Evolutionary conservation across 164 flowering plant species (phyloP).

Genomic region (Berberis thunbergii): DNA sequence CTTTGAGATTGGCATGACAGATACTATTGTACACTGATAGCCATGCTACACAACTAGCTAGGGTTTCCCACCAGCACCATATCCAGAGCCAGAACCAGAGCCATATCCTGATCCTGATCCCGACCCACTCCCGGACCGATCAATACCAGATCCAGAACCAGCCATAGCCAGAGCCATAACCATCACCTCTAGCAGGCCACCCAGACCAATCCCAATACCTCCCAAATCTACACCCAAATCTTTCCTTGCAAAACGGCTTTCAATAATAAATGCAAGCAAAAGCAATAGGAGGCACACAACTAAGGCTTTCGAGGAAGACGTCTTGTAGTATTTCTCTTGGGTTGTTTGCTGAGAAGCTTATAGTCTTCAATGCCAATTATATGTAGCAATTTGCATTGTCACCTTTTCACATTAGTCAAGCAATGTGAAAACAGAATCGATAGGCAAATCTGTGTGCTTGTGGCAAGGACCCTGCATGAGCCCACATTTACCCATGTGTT

Average conservation of each 20-base stretch:
- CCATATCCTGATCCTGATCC: conserved; percentile 11
- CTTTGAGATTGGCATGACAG: no score
- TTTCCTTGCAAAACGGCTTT: conserved; percentile 29
- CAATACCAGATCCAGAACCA: conserved; percentile 17
- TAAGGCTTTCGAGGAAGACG: conserved; percentile 1
- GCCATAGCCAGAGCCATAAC: conserved; percentile 19
- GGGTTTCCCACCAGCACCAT: neutral
- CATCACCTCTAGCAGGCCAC: conserved; percentile 14
- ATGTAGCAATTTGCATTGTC: neutral
- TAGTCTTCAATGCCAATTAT: neutral
- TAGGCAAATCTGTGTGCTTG: neutral
- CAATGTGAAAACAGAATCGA: neutral
- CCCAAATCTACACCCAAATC: conserved; percentile 32
- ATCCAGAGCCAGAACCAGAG: neutral
- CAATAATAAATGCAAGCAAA: conserved; percentile 12
- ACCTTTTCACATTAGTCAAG: neutral
- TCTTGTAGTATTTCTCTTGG: neutral
- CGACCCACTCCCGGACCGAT: neutral
- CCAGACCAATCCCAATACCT: conserved; percentile 11
- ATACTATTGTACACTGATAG: no score
- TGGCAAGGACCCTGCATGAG: neutral
- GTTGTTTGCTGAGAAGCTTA: neutral
- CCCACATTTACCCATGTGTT: neutral
- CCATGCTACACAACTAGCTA: neutral
- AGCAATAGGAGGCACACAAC: conserved; percentile 2